phyloP scores from a whole-genome alignment of 805 yeast species.

The Candida vartiovaarae region DNA sequence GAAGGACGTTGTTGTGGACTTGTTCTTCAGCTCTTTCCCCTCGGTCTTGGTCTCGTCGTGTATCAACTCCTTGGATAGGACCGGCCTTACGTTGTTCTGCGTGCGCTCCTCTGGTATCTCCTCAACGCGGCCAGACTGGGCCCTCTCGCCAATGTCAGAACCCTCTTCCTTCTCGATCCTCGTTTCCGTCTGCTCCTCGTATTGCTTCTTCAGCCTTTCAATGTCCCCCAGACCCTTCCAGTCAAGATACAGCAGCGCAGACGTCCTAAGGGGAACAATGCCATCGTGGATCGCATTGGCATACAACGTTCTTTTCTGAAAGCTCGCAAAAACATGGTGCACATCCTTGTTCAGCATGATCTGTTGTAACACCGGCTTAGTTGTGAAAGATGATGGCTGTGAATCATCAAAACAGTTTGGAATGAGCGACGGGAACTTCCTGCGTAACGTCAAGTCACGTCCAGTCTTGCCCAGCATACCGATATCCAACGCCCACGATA shows the following conservation, averaged over 20 bases:
- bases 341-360: conserved; percentile 68
- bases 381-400: conserved; percentile 13
- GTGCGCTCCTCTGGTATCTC: conserved; percentile 10
- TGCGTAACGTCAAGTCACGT: conserved; percentile 70
- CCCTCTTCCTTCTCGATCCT: not conserved
- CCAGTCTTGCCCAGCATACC: conserved; percentile 95
- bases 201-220: conserved; percentile 21
- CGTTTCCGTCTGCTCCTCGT: conserved; percentile 8
- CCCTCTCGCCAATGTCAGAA: not conserved
- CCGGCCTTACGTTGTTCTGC: not conserved
- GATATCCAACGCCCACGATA: conserved; percentile 74
- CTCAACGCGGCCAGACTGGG: conserved; percentile 21
- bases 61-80: not conserved
- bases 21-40: not conserved
- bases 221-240: conserved; percentile 67
- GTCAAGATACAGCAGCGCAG: conserved; percentile 79
- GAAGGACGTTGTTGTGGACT: conserved; percentile 2
- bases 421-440: conserved; percentile 25
- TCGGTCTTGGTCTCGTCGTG: not conserved
- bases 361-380: conserved; percentile 63
- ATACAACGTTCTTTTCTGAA: conserved; percentile 69
- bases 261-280: conserved; percentile 88
- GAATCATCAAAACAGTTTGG: conserved; percentile 4
- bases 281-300: conserved; percentile 93
- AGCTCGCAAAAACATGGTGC: conserved; percentile 51